Evolutionary conservation across 805 yeast species (phyloP).

Genomic region (Teunomyces pallodes): DNA sequence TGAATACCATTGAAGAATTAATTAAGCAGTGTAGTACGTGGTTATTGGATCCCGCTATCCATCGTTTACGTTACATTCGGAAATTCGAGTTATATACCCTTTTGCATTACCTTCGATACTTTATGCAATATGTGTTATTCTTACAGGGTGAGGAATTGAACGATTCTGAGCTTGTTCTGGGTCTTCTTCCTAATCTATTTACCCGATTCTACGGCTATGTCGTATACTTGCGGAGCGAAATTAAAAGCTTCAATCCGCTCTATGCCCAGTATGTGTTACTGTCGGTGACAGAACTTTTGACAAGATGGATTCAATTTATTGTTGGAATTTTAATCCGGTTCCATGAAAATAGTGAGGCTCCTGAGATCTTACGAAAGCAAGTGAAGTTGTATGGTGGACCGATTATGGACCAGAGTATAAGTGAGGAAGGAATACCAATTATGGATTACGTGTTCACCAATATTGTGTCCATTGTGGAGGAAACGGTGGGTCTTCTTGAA

Average conservation of each 20-base stretch:
- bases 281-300: slow-evolving; percentile 27
- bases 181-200: slow-evolving; percentile 17
- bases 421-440: slow-evolving; percentile 6
- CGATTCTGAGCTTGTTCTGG: slow-evolving; percentile 10
- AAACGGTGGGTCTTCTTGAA: slow-evolving; percentile 9
- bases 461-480: slow-evolving; percentile 12
- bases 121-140: slow-evolving; percentile 26
- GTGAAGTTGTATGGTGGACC: slow-evolving; percentile 2
- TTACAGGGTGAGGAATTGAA: slow-evolving; percentile 36
- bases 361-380: slow-evolving; percentile 5
- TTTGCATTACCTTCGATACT: slow-evolving; percentile 28
- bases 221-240: slow-evolving; percentile 3
- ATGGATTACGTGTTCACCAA: slow-evolving; percentile 9
- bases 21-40: slow-evolving; percentile 25
- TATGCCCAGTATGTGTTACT: slow-evolving; percentile 21
- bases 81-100: slow-evolving; percentile 19
- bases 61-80: slow-evolving; percentile 11
- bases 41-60: slow-evolving; percentile 18
- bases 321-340: slow-evolving; percentile 33
- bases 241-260: neutral
- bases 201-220: slow-evolving; percentile 13
- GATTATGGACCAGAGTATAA: slow-evolving; percentile 2
- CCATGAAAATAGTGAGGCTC: slow-evolving; percentile 7
- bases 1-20: slow-evolving; percentile 18
- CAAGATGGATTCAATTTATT: slow-evolving; percentile 29